These are phyloP conservation scores for Rhexocercosporidium sp. DNA, from an alignment of 2,329 filamentous ascomycete genomes.

Conservation along the genomic window DNA sequence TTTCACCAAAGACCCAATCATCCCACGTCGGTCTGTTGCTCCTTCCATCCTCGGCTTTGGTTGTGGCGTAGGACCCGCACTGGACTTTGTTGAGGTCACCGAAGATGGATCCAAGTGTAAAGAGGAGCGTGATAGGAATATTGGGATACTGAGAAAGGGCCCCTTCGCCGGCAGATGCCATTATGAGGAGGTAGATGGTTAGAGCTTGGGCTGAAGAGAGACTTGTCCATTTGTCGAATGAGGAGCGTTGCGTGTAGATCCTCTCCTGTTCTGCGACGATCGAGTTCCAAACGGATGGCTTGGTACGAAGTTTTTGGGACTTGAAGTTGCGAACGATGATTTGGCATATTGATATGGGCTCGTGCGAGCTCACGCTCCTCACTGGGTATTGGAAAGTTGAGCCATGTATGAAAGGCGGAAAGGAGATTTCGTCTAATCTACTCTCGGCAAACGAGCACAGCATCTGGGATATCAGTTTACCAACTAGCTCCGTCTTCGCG, in stretches of 20 bases:
- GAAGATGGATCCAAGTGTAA: background rate
- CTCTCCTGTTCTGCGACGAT: constrained; percentile 13
- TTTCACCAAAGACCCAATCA: constrained; percentile 10
- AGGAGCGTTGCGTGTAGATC: constrained; percentile 8
- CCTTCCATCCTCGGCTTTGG: background rate
- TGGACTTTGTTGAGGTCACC: background rate
- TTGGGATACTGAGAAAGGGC: background rate
- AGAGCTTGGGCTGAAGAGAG: constrained; percentile 6
- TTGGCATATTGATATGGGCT: constrained; percentile 7
- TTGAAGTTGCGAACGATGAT: background rate
- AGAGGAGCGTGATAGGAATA: constrained; percentile 3
- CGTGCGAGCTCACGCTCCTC: background rate
- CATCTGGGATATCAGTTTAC: constrained; percentile 8
- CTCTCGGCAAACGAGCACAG: constrained; percentile 7
- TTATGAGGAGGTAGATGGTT: constrained; percentile 11
- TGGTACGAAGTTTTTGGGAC: background rate
- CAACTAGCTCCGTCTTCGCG: background rate
- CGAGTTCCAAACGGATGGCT: background rate
- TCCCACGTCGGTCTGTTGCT: background rate
- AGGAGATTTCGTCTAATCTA: background rate
- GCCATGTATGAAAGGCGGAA: constrained; percentile 9
- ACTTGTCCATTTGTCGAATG: constrained; percentile 2
- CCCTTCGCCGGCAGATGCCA: background rate
- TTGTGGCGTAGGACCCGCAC: background rate
- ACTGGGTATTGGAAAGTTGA: background rate